These are phyloP conservation scores for Scedosporium aurantiacum DNA, from an alignment of 2,329 filamentous ascomycete genomes.

Conservation along the genomic window DNA sequence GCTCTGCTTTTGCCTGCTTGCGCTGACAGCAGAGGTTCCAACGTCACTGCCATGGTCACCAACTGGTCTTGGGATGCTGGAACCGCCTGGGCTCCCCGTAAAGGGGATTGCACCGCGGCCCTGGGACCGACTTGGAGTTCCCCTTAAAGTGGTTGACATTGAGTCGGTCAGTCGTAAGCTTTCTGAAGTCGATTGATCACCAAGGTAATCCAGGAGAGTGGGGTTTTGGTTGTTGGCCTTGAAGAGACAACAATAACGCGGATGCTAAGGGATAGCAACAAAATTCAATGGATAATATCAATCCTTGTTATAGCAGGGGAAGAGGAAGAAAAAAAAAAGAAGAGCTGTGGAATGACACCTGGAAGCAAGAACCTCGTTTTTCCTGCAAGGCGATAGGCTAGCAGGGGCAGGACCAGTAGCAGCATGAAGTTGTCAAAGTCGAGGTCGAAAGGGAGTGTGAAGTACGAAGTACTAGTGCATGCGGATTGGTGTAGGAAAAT, in stretches of 20 bases:
- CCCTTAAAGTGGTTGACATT: conserved; percentile 57
- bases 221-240: not conserved
- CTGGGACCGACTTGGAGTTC: conserved; percentile 54
- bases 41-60: conserved; percentile 52
- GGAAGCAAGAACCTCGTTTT: not conserved
- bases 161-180: conserved; percentile 10
- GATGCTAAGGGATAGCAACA: conserved; percentile 2
- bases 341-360: conserved; percentile 11
- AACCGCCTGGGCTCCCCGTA: conserved; percentile 48
- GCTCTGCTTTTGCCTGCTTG: conserved; percentile 89
- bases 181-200: not conserved
- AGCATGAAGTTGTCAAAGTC: not conserved
- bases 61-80: conserved; percentile 63
- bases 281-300: not conserved
- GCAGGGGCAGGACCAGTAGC: not conserved
- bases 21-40: conserved; percentile 63
- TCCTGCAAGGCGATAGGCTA: conserved; percentile 1
- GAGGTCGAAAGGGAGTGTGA: not conserved
- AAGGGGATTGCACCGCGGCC: conserved; percentile 49
- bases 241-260: conserved; percentile 2
- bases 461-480: not conserved
- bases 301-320: conserved; percentile 3
- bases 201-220: not conserved
- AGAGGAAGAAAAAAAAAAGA: not conserved
- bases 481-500: conserved; percentile 2